Evolutionary conservation across 179 eudicot species (phyloP).

Genomic region (Beta macrorhiza): DNA sequence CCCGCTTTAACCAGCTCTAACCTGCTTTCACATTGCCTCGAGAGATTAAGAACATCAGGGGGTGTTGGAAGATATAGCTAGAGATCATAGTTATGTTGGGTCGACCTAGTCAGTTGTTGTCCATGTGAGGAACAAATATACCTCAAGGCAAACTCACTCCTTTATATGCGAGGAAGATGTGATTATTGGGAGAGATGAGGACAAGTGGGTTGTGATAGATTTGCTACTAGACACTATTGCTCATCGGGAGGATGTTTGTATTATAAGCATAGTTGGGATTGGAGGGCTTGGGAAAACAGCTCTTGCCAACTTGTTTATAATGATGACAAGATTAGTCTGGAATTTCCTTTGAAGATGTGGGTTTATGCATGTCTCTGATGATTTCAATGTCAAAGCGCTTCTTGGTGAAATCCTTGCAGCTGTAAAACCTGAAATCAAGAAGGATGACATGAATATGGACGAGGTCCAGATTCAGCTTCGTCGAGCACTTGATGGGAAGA

Average conservation of each 20-base stretch:
- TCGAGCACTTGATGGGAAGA: neutral
- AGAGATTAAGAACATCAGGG: too few species aligned
- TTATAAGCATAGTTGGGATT: conserved; percentile 23
- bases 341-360: conserved; percentile 28
- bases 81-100: conserved; percentile 10
- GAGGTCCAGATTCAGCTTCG: neutral
- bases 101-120: neutral
- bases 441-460: conserved; percentile 1
- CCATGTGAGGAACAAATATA: neutral
- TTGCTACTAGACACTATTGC: conserved; percentile 13
- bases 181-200: too few species aligned
- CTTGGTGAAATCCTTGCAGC: conserved; percentile 9
- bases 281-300: conserved; percentile 36
- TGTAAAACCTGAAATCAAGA: neutral
- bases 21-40: too few species aligned
- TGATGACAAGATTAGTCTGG: neutral
- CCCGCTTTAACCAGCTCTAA: neutral
- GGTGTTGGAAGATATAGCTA: conserved; percentile 15
- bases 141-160: conserved; percentile 14
- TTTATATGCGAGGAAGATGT: neutral
- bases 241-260: neutral
- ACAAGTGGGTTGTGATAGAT: too few species aligned
- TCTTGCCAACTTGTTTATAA: conserved; percentile 27
- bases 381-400: conserved; percentile 5
- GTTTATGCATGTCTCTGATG: conserved; percentile 19